phyloP scores from a whole-genome alignment of 2,329 filamentous ascomycete species.

The Lachnellula cervina region DNA sequence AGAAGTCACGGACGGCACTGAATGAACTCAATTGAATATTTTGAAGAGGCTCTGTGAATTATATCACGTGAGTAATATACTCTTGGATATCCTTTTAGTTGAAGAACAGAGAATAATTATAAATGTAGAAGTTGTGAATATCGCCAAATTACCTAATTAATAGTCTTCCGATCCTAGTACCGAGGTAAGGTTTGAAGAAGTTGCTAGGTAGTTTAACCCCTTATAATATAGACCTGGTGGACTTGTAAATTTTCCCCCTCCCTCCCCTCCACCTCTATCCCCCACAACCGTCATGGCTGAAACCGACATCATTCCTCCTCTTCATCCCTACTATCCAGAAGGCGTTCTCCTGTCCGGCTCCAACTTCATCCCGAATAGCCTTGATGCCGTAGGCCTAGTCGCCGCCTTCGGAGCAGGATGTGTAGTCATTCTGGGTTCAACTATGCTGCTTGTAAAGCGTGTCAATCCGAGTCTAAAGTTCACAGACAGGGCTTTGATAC shows the following conservation, averaged over 20 bases:
- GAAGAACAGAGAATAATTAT: too few species aligned
- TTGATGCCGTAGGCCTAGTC: conserved; percentile 19
- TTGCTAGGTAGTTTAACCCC: background rate
- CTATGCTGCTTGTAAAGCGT: conserved; percentile 11
- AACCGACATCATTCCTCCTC: background rate
- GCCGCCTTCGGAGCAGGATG: conserved; percentile 20
- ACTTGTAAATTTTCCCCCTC: background rate
- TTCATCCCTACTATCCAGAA: conserved; percentile 27
- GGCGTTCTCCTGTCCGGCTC: conserved; percentile 20
- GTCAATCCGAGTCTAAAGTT: conserved; percentile 19
- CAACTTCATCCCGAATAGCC: conserved; percentile 20
- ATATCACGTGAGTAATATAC: too few species aligned
- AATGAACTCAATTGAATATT: too few species aligned
- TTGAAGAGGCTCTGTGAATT: too few species aligned
- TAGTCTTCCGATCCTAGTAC: too few species aligned
- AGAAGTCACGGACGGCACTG: too few species aligned
- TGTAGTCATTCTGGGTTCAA: conserved; percentile 15
- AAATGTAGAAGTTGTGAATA: too few species aligned
- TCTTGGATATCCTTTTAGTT: too few species aligned
- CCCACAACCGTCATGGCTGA: background rate
- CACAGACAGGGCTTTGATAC: conserved; percentile 21
- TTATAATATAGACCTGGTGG: background rate
- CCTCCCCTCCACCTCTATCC: background rate
- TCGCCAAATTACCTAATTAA: too few species aligned
- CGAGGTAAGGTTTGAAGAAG: too few species aligned